These are phyloP conservation scores for Penicillium goetzii DNA, from an alignment of 495 filamentous ascomycete species.

Conservation along the genomic window DNA sequence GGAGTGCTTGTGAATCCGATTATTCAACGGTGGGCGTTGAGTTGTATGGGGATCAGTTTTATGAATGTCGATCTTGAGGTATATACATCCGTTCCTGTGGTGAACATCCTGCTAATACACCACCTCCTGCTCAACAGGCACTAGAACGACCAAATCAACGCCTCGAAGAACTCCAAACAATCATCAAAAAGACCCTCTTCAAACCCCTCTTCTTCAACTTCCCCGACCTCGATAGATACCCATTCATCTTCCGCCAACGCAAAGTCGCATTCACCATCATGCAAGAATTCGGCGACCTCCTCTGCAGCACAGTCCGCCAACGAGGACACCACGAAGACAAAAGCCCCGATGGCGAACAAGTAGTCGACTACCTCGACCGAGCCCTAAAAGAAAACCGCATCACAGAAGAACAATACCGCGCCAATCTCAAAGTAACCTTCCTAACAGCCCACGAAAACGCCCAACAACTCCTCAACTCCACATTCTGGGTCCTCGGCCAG, in stretches of 20 bases:
- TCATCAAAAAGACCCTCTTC: constrained; percentile 40
- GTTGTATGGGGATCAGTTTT: constrained; percentile 33
- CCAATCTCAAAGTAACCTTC: constrained; percentile 41
- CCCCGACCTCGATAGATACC: constrained; percentile 40
- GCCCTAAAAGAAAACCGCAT: constrained; percentile 30
- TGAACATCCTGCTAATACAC: neutral
- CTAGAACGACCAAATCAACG: constrained; percentile 28
- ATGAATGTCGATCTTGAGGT: constrained; percentile 33
- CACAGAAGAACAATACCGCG: constrained; percentile 37
- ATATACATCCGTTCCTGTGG: neutral
- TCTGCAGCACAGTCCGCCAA: constrained; percentile 29
- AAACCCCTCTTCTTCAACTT: constrained; percentile 47
- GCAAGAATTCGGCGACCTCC: constrained; percentile 34
- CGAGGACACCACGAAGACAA: constrained; percentile 6
- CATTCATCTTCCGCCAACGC: constrained; percentile 31
- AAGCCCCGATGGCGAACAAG: constrained; percentile 17
- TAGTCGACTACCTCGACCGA: constrained; percentile 30
- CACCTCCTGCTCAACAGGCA: neutral
- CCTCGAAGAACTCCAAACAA: constrained; percentile 33
- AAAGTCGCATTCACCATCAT: constrained; percentile 32
- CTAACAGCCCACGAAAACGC: constrained; percentile 42
- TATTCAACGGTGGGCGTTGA: constrained; percentile 35
- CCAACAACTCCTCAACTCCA: constrained; percentile 37
- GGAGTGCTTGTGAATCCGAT: constrained; percentile 28
- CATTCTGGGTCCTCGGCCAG: constrained; percentile 37